Evolutionary conservation across 192 early-diverging fungal genomes (phyloP).

Genomic region (Cetraspora pellucida): DNA sequence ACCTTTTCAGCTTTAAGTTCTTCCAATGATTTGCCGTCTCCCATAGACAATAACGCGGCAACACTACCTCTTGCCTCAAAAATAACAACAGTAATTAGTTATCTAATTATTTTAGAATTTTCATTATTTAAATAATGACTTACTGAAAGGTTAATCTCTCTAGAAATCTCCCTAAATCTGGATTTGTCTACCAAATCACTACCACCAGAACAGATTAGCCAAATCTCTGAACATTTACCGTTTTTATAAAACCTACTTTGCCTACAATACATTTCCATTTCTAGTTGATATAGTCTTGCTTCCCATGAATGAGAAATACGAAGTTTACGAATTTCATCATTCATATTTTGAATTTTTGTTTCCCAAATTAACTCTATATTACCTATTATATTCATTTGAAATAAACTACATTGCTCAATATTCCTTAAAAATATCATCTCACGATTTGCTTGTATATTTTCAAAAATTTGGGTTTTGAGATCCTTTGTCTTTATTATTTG

Average conservation of each 20-base stretch:
- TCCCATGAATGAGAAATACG: neutral
- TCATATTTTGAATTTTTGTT: constrained; percentile 4
- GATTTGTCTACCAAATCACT: too few species aligned
- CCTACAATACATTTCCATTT: neutral
- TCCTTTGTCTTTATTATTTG: neutral
- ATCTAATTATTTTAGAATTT: neutral
- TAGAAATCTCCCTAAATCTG: too few species aligned
- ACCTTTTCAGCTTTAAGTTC: too few species aligned
- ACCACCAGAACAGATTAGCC: too few species aligned
- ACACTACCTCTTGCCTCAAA: neutral
- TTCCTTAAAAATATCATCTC: constrained; percentile 24
- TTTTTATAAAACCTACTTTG: too few species aligned
- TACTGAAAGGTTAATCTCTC: too few species aligned
- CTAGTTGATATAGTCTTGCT: neutral
- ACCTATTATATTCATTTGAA: too few species aligned
- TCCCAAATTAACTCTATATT: neutral
- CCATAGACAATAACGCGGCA: neutral
- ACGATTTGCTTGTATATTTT: neutral
- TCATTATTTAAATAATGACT: neutral
- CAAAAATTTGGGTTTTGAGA: neutral
- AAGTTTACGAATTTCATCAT: neutral
- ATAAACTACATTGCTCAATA: neutral
- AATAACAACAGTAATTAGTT: neutral
- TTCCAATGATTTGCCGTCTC: too few species aligned
- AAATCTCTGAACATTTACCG: too few species aligned